A percentile compares a stretch with the other conserved stretches of the same genome.
These are phyloP conservation scores for Uronychia binucleata DNA, from an alignment of 73 alveolate genomes.

Conservation along the genomic window DNA sequence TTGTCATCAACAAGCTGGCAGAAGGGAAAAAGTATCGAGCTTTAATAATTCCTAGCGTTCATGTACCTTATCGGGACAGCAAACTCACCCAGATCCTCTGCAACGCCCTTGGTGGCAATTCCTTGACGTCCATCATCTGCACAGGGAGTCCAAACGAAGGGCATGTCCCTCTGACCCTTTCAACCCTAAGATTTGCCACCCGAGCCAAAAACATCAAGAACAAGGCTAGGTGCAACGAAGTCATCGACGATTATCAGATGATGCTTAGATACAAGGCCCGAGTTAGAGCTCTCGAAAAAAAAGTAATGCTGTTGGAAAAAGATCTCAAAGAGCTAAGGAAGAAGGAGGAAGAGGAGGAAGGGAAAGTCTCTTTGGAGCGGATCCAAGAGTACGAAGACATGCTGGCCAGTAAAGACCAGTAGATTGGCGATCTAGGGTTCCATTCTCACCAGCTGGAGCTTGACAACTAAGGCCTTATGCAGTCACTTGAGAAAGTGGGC, in stretches of 20 bases:
- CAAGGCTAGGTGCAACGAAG: conserved; percentile 83
- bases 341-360: background rate
- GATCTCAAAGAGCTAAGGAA: background rate
- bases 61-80: conserved; percentile 96
- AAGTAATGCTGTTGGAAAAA: conserved; percentile 19
- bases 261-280: conserved; percentile 11
- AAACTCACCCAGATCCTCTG: conserved; percentile 87
- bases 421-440: conserved; percentile 12
- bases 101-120: conserved; percentile 94
- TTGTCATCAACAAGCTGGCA: conserved; percentile 84
- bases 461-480: conserved; percentile 18
- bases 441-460: conserved; percentile 11
- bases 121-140: conserved; percentile 90
- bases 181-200: conserved; percentile 95
- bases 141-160: conserved; percentile 83
- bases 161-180: conserved; percentile 74
- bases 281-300: conserved; percentile 26
- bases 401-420: conserved; percentile 4
- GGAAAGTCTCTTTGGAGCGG: background rate
- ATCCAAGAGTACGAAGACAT: background rate
- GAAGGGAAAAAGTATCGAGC: conserved; percentile 49
- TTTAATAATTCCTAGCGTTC: conserved; percentile 1
- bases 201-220: conserved; percentile 82
- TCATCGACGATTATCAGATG: conserved; percentile 60
- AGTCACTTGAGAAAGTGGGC: conserved; percentile 11